Evolutionary conservation across 306 rosid genomes (phyloP), one percentile per base, ranked within the genome.

Genomic region (Rubus idaeus): DNA sequence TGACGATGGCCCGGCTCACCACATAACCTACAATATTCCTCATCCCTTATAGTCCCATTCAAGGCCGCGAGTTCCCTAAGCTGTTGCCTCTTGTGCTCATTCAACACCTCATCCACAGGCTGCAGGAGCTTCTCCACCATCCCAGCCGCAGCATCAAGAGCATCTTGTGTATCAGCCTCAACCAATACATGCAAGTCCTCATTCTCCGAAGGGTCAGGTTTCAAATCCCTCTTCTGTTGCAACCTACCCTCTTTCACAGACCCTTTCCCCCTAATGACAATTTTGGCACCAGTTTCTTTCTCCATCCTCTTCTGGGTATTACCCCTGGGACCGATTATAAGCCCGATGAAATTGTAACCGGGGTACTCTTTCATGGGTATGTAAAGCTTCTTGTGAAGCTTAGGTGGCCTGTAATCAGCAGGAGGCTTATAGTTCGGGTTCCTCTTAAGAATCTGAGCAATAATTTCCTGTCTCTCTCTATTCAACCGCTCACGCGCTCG

Each of bases 41-140:
- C 99, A 57, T 95, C 99, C 88, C 99, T 88, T 21, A 95, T 95
- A 2, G 99, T 95, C 79, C 99, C 97, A 74, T 95, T 95, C 88
- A 95, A 84, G 4, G 99, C 92, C 0, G 99, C 99, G 21, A 95
- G 99, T 68, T 95, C 99, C 89, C 96, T 89, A 64, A 95, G 97
- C 71, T 95, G 97, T 44, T 95, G 99, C 87, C 99, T 92, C 86
- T 95, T 95, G 67, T 95, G 99, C 87, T 95, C 97, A 83, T 95
- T 95, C 87, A 95, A 84, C 8, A 92, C 99, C 86, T 95, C 99
- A 75, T 95, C 99, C 52, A 95, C 99, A 9, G 99, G 99, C 75
- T 95, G 97, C 89, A 95, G 77, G 41, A 95, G 94, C 89, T 95
- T 95, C 91, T 92, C 97, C 75, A 95, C 99, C 99, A 95, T 95